These are phyloP conservation scores for Curvularia lunata DNA, from an alignment of 2,329 filamentous ascomycete species.

Conservation along the genomic window DNA sequence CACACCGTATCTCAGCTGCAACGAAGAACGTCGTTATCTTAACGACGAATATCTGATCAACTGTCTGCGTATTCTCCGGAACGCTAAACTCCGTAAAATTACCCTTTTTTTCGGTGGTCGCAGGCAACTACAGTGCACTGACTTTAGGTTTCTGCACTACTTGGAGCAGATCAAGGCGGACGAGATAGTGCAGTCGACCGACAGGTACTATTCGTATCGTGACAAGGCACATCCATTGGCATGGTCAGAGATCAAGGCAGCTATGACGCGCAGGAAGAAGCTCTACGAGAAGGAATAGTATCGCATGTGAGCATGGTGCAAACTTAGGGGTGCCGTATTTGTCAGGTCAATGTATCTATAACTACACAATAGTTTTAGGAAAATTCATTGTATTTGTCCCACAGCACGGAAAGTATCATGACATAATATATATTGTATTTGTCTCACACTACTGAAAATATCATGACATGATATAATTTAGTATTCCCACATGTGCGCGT, in stretches of 20 bases:
- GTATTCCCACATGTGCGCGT: no score
- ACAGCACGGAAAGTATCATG: no score
- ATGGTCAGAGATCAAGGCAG: slow-evolving; percentile 40
- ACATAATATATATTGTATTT: no score
- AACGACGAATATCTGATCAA: slow-evolving; percentile 56
- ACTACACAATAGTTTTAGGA: no score
- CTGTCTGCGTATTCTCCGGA: slow-evolving; percentile 53
- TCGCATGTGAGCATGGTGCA: not conserved
- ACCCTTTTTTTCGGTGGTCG: slow-evolving; percentile 54
- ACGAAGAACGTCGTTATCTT: slow-evolving; percentile 57
- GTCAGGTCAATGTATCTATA: no score
- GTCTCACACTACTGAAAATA: no score
- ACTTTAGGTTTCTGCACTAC: slow-evolving; percentile 54
- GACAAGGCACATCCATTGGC: slow-evolving; percentile 46
- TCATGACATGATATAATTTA: no score
- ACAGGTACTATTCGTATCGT: slow-evolving; percentile 22
- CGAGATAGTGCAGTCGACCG: slow-evolving; percentile 40
- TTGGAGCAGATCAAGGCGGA: slow-evolving; percentile 55
- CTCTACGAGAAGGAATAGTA: slow-evolving; percentile 37
- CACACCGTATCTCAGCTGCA: slow-evolving; percentile 46
- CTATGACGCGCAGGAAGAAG: slow-evolving; percentile 48
- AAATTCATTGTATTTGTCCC: no score
- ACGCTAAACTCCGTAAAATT: slow-evolving; percentile 53
- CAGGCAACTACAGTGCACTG: slow-evolving; percentile 39
- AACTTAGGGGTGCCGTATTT: not conserved